Evolutionary conservation across 78 protist genomes (phyloP).

Genomic region (Pigoraptor vietnamica): DNA sequence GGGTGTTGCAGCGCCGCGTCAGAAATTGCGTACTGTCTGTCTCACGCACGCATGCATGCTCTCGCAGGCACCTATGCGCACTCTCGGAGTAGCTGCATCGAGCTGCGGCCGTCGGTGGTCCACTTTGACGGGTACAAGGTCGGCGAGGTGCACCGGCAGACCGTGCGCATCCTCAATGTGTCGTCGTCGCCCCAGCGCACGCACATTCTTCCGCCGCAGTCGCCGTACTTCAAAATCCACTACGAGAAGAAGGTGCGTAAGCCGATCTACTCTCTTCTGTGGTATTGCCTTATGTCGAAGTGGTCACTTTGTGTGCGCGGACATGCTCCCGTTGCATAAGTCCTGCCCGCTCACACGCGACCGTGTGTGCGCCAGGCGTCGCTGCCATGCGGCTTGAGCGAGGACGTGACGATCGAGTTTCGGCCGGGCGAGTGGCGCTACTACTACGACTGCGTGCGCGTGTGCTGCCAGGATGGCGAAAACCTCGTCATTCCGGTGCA

Average conservation of each 20-base stretch:
- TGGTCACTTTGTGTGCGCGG: neutral
- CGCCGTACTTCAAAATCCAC: neutral
- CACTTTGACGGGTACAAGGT: neutral
- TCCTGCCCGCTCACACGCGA: neutral
- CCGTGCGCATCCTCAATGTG: neutral
- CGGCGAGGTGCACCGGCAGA: neutral
- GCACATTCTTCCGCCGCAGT: neutral
- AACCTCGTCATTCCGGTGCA: neutral
- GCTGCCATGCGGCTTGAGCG: neutral
- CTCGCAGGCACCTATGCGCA: neutral
- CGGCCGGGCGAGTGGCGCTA: neutral
- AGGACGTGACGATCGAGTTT: neutral
- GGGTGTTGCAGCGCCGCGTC: too few relatives aligned
- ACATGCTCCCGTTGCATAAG: neutral
- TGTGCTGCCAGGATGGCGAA: neutral
- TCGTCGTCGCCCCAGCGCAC: neutral
- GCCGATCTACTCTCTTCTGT: too few relatives aligned
- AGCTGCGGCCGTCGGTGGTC: neutral
- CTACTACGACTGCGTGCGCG: conserved; percentile 4
- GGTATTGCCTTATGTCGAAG: neutral
- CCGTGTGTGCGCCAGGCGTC: neutral
- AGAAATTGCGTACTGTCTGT: too few relatives aligned
- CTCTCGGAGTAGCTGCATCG: neutral
- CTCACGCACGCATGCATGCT: neutral
- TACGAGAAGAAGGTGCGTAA: neutral